Percentiles rank a stretch among this genome's conserved stretches.
phyloP scores from a whole-genome alignment of 805 yeast genomes.

The Yarrowia keelungensis region DNA sequence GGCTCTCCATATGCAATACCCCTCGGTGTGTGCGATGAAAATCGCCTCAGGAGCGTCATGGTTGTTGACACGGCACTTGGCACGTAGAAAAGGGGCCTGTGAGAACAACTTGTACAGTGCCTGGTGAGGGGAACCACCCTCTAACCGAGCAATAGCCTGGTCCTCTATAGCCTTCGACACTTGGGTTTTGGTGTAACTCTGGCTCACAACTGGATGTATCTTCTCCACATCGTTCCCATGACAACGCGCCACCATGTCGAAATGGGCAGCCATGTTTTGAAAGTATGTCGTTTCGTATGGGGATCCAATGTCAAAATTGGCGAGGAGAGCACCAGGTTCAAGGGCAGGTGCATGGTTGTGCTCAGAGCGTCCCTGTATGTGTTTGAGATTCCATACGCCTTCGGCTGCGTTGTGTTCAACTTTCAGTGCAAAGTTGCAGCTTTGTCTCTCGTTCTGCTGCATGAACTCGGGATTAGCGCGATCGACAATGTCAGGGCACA shows the following conservation, averaged over 20 bases:
- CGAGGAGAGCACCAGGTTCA: background rate
- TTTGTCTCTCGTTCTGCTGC: background rate
- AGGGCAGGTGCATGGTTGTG: background rate
- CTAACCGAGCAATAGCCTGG: background rate
- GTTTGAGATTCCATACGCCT: background rate
- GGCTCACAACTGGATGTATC: background rate
- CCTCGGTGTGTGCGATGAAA: background rate
- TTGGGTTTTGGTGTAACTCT: background rate
- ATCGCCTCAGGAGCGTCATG: background rate
- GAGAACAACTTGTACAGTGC: background rate
- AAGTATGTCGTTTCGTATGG: no score
- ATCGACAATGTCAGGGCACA: background rate
- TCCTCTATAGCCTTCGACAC: background rate
- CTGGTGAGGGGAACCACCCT: background rate
- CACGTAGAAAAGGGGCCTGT: background rate
- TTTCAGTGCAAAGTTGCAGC: background rate
- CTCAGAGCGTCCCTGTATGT: background rate
- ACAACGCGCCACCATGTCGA: no score
- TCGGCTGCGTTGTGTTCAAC: background rate
- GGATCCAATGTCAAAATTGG: no score
- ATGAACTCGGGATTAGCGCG: background rate
- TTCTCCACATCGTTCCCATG: no score
- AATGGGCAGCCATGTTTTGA: no score
- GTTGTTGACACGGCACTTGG: conserved; percentile 1
- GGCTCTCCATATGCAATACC: background rate